Evolutionary conservation across 352 stramenopile species (phyloP), one percentile per base, ranked within the genome.

Genomic region (Pythium aristosporum): DNA sequence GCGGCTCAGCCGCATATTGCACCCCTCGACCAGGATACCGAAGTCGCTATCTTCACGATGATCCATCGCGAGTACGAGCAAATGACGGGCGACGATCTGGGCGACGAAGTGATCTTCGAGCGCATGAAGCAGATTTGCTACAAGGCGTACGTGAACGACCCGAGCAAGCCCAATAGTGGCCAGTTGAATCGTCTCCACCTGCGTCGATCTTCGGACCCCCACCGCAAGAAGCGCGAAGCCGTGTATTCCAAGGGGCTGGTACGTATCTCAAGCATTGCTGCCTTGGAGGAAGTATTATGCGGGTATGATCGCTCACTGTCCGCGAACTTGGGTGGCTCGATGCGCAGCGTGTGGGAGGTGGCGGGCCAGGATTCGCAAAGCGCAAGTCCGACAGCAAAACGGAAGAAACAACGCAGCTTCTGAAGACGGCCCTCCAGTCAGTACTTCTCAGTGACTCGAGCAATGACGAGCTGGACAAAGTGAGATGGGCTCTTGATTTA

Each of bases 161-260:
- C 77, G 20, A 69, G 55, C 37, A 82, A 84, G 41, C 34, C 57
- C 8, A 55, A 36, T 15, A 34, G 25, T 23, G 46, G 58, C n/a
- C 51, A 65, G 20, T 54, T 47, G 5, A 79, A 77, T 13, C 78
- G 70, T n/a, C 79, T 67, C 57, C 68, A 79, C 34, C 74, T 77
- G 46, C 75, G 80, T 0, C 80, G 82, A 43, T 70, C 72, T 32
- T 88, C 79, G 0, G 80, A 89, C 32, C 60, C 74, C 9, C 75
- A 89, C 23, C 77, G 81, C 36, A 88, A 87, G 51, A 92, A 92
- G 63, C 77, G 79, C 23, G 76, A 86, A 71, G 82, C 84, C 10
- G 67, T 92, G 21, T 92, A 87, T 72, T 85, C 77, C 41, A 87
- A 87, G 71, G 79, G 82, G 57, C 54, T 89, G 48, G 82, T 92